Conservation (phyloP, 2,329 filamentous ascomycete species). For the Sporothrix brunneoviolacea region DNA sequence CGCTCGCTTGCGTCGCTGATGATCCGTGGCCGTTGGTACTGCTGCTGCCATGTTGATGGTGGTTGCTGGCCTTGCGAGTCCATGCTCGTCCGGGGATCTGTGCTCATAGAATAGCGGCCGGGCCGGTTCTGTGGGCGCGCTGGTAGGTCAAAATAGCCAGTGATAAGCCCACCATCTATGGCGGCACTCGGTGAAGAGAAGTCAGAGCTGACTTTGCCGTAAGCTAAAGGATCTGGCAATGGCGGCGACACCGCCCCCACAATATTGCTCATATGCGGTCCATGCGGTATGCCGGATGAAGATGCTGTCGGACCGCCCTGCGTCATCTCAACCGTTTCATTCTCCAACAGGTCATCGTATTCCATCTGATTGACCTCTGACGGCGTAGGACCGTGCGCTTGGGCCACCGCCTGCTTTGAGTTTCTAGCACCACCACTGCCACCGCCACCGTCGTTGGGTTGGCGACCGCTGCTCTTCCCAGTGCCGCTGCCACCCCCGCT, state of each 20-base stretch:
- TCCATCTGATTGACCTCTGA: conserved; percentile 39
- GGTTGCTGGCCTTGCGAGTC: conserved; percentile 32
- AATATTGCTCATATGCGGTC: neutral
- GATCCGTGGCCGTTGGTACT: conserved; percentile 32
- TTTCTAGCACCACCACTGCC: neutral
- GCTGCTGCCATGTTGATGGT: conserved; percentile 12
- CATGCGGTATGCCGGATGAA: conserved; percentile 10
- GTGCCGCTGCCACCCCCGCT: conserved; percentile 26
- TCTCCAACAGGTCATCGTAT: conserved; percentile 32
- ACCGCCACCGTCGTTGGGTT: neutral
- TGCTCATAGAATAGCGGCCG: conserved; percentile 19
- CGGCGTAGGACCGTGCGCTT: conserved; percentile 29
- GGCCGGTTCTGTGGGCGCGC: conserved; percentile 16
- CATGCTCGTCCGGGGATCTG: conserved; percentile 25
- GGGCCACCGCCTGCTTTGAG: conserved; percentile 27
- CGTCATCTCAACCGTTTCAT: conserved; percentile 19
- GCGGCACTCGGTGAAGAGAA: neutral
- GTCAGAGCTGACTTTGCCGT: conserved; percentile 7
- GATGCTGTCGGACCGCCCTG: conserved; percentile 17
- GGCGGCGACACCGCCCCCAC: neutral
- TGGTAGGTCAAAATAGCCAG: conserved; percentile 28
- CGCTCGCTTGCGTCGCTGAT: conserved; percentile 39
- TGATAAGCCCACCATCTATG: conserved; percentile 11
- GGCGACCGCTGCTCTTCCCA: conserved; percentile 15
- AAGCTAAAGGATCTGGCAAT: conserved; percentile 3